A percentile compares a stretch with the other conserved stretches of the same genome.
Evolutionary conservation across 1,139 yeast species (phyloP).

Genomic region (Chernovozyma sophiae-reginae): DNA sequence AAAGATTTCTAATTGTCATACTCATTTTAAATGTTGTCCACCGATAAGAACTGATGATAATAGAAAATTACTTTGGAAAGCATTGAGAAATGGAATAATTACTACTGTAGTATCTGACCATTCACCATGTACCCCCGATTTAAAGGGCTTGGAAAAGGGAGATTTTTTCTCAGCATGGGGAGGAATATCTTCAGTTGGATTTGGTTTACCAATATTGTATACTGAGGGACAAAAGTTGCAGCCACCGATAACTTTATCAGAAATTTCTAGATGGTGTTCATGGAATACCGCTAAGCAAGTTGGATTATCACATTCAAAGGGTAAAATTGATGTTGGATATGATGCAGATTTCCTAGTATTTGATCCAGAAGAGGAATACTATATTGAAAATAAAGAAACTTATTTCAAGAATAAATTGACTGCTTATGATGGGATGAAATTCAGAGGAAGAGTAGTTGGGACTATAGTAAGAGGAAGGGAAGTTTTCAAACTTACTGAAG

Average conservation of each 20-base stretch:
- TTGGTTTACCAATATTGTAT: constrained; percentile 76
- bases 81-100: constrained; percentile 58
- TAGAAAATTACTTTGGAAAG: constrained; percentile 71
- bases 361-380: constrained; percentile 57
- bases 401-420: constrained; percentile 82
- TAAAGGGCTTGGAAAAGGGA: constrained; percentile 76
- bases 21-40: constrained; percentile 91
- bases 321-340: constrained; percentile 63
- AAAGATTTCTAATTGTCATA: constrained; percentile 65
- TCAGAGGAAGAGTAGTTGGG: constrained; percentile 71
- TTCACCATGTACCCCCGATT: constrained; percentile 91
- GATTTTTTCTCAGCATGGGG: constrained; percentile 96
- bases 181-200: constrained; percentile 91
- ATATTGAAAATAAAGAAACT: constrained; percentile 55
- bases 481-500: constrained; percentile 55
- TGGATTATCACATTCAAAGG: constrained; percentile 71
- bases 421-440: constrained; percentile 70
- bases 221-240: constrained; percentile 62
- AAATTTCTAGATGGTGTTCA: constrained; percentile 75
- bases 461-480: constrained; percentile 74
- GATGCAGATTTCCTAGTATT: constrained; percentile 88
- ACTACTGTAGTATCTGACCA: constrained; percentile 93
- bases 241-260: constrained; percentile 53
- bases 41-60: constrained; percentile 79
- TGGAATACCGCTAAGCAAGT: constrained; percentile 82